phyloP scores from a whole-genome alignment of 2,329 filamentous ascomycete species.

The Aspergillus bombycis region DNA sequence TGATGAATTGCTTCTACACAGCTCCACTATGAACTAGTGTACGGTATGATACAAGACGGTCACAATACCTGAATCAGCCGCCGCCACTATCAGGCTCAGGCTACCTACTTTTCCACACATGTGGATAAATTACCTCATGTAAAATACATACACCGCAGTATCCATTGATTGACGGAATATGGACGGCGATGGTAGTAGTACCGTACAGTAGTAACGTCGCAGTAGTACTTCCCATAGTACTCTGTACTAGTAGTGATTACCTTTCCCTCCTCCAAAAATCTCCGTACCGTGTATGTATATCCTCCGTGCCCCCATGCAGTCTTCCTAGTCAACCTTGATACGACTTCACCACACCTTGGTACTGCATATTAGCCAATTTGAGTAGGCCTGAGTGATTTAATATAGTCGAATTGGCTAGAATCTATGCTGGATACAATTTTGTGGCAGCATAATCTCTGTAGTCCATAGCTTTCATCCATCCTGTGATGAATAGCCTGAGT shows the following conservation, averaged over 20 bases:
- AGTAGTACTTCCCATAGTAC: constrained; percentile 2
- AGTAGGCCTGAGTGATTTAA: background rate
- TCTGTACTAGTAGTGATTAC: constrained; percentile 7
- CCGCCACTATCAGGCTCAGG: constrained; percentile 7
- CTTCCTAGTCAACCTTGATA: background rate
- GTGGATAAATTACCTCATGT: constrained; percentile 8
- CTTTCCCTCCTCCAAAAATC: constrained; percentile 15
- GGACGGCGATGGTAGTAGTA: background rate
- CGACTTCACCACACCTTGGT: background rate
- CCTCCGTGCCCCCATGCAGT: background rate
- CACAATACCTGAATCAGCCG: constrained; percentile 10
- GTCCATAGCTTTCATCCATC: background rate
- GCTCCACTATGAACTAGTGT: constrained; percentile 5
- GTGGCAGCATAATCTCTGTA: background rate
- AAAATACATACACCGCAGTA: constrained; percentile 3
- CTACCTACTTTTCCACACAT: constrained; percentile 1
- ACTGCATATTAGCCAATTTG: background rate
- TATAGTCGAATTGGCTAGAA: background rate
- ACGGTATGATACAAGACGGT: constrained; percentile 17
- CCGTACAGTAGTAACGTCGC: background rate
- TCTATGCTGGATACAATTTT: background rate
- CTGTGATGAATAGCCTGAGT: background rate
- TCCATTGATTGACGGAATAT: constrained; percentile 4
- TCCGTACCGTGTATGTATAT: constrained; percentile 13
- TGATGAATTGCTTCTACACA: constrained; percentile 4